Conservation (phyloP, 192 early-diverging fungal species). For the Coemansia pectinata region DNA sequence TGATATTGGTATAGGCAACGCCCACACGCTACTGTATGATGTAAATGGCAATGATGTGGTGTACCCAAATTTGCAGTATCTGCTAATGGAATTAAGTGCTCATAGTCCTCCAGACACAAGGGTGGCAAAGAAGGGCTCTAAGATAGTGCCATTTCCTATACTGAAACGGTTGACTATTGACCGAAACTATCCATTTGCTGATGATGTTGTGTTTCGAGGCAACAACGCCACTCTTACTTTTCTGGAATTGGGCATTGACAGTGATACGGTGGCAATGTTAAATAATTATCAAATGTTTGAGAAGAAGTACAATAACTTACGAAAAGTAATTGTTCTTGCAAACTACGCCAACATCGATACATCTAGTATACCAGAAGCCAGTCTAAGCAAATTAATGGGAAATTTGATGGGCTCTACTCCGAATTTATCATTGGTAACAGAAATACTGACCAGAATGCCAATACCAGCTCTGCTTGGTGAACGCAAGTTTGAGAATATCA, state of each 20-base stretch:
- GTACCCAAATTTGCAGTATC: constrained; percentile 5
- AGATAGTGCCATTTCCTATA: background rate
- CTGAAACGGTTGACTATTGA: background rate
- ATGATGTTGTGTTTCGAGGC: constrained; percentile 9
- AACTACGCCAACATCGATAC: background rate
- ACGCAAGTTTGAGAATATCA: background rate
- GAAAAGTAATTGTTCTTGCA: background rate
- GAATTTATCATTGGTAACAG: background rate
- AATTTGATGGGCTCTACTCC: background rate
- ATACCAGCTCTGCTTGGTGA: background rate
- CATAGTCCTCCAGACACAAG: background rate
- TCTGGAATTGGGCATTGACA: background rate
- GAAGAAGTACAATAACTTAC: background rate
- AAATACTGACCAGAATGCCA: background rate
- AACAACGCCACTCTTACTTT: background rate
- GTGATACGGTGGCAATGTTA: background rate
- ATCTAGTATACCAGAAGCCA: background rate
- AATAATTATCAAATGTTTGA: background rate
- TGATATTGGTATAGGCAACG: background rate
- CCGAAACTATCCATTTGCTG: constrained; percentile 4
- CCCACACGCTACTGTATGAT: background rate
- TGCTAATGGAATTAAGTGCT: background rate
- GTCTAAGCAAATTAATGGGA: background rate
- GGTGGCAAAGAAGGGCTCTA: background rate
- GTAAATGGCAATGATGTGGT: background rate